Evolutionary conservation across 371 early-diverging fungal species (phyloP), one percentile per base, ranked within the genome.

Genomic region (Choanephora cucurbitarum): DNA sequence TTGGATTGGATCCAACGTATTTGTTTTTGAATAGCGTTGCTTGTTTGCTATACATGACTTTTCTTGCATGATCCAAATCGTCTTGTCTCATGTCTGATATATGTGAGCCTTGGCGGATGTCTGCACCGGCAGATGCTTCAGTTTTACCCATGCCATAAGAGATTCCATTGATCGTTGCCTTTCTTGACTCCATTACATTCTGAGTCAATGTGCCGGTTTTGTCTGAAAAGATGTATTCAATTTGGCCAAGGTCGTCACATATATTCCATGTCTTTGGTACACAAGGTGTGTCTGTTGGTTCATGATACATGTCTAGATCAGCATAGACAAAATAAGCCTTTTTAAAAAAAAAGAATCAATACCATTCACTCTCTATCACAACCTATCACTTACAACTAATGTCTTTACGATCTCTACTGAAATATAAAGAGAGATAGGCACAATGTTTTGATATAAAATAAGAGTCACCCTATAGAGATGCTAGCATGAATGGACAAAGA

Each of bases 221-320:
- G 80, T 98, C 98, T n/a, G 91, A 90, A 56, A 98, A 91, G 14
- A 98, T 85, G 73, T 94, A 96, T 55, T 96, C 92, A 55, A 98
- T 91, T 64, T 93, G 91, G 17, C 99, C 91, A 18, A 88, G 69
- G 57, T 91, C 90, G 54, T 91, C 91, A 8, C 89, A 86, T 37
- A 91, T 81, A 49, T 86, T 95, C 89, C 95, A 96, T 34, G 93
- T 88, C 55, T 91, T 87, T 17, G 95, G 90, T 13, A 86, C 74
- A 66, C 94, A 93, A 3, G 90, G 86, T 22, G 84, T 81, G 57
- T 95, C 86, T 6, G 82, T 79, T 9, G 83, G 79, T 43, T 81
- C 87, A 61, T 94, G 80, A 64, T 94, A 95, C 89, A 95, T 88
- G 72, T 94, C 92, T 15, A 88, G 63, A 64, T 94, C 93, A 46